phyloP scores from a whole-genome alignment of 345 rosid genomes.

The Noccaea bulbosa region DNA sequence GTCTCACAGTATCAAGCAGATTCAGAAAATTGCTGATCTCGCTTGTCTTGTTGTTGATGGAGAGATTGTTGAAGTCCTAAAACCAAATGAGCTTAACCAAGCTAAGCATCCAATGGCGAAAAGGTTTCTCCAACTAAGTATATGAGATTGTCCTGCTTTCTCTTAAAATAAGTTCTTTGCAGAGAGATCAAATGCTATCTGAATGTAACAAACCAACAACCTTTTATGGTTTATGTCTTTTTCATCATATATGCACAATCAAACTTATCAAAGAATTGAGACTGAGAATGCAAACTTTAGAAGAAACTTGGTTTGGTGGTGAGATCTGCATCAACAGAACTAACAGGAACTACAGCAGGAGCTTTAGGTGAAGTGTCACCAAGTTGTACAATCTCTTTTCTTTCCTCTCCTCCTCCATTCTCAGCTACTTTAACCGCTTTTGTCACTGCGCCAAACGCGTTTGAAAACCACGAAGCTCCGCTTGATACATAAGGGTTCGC shows the following conservation, averaged over 20 bases:
- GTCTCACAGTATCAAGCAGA: conserved; percentile 91
- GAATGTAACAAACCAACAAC: conserved; percentile 27
- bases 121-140: conserved; percentile 63
- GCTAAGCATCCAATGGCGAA: conserved; percentile 85
- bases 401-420: conserved; percentile 67
- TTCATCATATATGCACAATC: conserved; percentile 30
- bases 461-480: conserved; percentile 81
- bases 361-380: conserved; percentile 40
- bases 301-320: conserved; percentile 13
- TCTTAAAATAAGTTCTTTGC: not conserved
- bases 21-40: conserved; percentile 78
- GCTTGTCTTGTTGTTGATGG: conserved; percentile 83
- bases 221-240: not conserved
- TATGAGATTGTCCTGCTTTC: no score
- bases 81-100: conserved; percentile 66
- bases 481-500: conserved; percentile 78
- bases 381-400: conserved; percentile 62
- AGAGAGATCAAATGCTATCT: not conserved
- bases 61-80: conserved; percentile 72
- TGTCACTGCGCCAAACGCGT: conserved; percentile 75
- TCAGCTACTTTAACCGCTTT: conserved; percentile 83
- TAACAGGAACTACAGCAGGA: conserved; percentile 44
- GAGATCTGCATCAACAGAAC: conserved; percentile 29
- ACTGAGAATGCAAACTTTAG: not conserved
- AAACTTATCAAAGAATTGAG: conserved; percentile 28